Percentiles rank a stretch among this genome's conserved stretches.
Evolutionary conservation across 352 stramenopile species (phyloP).

Genomic region (Sclerospora graminicola): DNA sequence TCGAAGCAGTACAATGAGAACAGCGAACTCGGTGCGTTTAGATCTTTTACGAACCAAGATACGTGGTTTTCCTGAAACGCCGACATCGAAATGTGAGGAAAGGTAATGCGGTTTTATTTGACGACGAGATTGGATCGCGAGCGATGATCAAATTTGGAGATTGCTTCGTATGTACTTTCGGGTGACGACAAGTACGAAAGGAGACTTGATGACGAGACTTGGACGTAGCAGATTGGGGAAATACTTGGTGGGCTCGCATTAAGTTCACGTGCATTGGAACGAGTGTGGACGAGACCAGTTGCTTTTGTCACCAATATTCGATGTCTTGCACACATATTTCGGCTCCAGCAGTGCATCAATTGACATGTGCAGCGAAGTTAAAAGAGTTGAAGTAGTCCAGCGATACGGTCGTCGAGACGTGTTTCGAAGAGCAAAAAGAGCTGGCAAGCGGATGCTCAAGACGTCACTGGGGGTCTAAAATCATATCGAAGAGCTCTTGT

Average conservation of each 20-base stretch:
- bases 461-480: background rate
- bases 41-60: constrained; percentile 42
- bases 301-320: constrained; percentile 32
- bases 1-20: constrained; percentile 6
- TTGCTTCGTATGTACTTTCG: constrained; percentile 29
- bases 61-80: constrained; percentile 53
- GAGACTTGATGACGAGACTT: constrained; percentile 5
- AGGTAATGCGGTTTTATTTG: constrained; percentile 9
- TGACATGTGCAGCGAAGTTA: constrained; percentile 26
- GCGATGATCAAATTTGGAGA: constrained; percentile 19
- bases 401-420: constrained; percentile 11
- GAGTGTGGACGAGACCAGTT: constrained; percentile 27
- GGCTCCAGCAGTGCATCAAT: constrained; percentile 29
- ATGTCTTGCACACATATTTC: constrained; percentile 48
- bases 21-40: constrained; percentile 50
- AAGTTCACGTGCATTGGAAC: constrained; percentile 11
- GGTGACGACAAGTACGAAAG: constrained; percentile 8
- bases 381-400: constrained; percentile 35
- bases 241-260: constrained; percentile 31
- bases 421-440: background rate
- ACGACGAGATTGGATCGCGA: constrained; percentile 8
- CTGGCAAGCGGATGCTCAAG: background rate
- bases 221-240: constrained; percentile 19
- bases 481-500: constrained; percentile 4
- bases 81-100: constrained; percentile 16